Evolutionary conservation across 78 protist genomes (phyloP).

Genomic region (Dictyostelium brefeldianum): DNA sequence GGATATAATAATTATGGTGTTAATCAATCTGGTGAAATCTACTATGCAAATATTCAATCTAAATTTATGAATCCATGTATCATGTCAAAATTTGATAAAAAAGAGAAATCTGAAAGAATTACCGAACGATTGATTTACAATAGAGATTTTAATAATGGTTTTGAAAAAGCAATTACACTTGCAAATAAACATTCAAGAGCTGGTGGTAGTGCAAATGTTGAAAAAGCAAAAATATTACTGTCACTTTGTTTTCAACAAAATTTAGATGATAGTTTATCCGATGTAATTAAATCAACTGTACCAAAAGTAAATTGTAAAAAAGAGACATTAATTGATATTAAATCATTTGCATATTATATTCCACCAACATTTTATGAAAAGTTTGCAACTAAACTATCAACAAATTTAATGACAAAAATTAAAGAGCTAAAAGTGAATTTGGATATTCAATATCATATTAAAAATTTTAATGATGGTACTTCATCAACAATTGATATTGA

Average conservation of each 20-base stretch:
- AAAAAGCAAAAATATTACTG: conserved; percentile 55
- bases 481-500: conserved; percentile 57
- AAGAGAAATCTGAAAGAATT: conserved; percentile 36
- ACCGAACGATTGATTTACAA: conserved; percentile 62
- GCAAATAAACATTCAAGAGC: conserved; percentile 68
- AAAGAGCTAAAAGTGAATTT: conserved; percentile 58
- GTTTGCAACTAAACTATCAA: conserved; percentile 46
- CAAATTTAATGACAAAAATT: conserved; percentile 60
- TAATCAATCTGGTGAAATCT: conserved; percentile 41
- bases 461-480: conserved; percentile 40
- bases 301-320: conserved; percentile 23
- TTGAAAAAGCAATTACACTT: conserved; percentile 60
- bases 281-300: conserved; percentile 42
- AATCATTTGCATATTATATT: conserved; percentile 30
- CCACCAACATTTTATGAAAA: conserved; percentile 73
- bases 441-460: conserved; percentile 61
- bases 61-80: conserved; percentile 61
- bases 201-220: neutral
- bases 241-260: conserved; percentile 59
- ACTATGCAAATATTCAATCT: conserved; percentile 29
- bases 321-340: conserved; percentile 1
- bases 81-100: conserved; percentile 36
- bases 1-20: conserved; percentile 51
- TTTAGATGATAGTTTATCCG: conserved; percentile 65
- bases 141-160: conserved; percentile 65